Base-by-base conservation (phyloP, 148 eudicot species). In the Arbutus unedo region DNA sequence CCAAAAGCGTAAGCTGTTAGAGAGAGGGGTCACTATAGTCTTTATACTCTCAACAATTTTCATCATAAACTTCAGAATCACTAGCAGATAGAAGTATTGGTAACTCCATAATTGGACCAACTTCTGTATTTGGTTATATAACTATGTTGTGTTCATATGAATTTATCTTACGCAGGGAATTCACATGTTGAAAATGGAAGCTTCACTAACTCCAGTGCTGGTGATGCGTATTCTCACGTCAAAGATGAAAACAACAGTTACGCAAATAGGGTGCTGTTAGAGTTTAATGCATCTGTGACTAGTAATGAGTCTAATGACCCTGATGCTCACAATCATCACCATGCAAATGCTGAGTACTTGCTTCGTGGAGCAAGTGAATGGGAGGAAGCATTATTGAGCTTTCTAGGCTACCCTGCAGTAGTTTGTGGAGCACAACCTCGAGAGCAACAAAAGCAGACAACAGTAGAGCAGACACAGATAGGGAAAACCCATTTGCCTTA, bases 401-500 rank as follows among this genome's bases (percentile, higher is more conserved):
- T 91, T 55, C 85, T 96, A 81, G 96, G 96, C 53, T 79, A 89
- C 81, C 86, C 76, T 55, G 80, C 79, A 2, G 86, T 87, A 50
- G 85, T 88, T 49, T 93, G 98, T 84, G 82, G 82, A 75, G 48
- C 85, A 51, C 80, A 85, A 57, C 78, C 86, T 51, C 88, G 57
- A 70, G 86, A 81, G 15, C 73, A 83, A 71, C 83, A 83, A 74
- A 79, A 79, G 38, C 77, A 76, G 80, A 86, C 76, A 73, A 78
- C 64, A 79, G 59, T 80, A 45, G 91, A 85, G 51, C 78, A 79
- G 64, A 84, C 85, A 57, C 87, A 83, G 41, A 92, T 88, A 53
- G 91, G 82, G 25, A 87, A 80, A 82, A 87, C 66, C 10, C 85
- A 85, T 81, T 80, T 81, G 10, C 15, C 89, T 48, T 91, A 90